Conservation (phyloP, 2,329 filamentous ascomycete species). For the Byssochlamys sp. region DNA sequence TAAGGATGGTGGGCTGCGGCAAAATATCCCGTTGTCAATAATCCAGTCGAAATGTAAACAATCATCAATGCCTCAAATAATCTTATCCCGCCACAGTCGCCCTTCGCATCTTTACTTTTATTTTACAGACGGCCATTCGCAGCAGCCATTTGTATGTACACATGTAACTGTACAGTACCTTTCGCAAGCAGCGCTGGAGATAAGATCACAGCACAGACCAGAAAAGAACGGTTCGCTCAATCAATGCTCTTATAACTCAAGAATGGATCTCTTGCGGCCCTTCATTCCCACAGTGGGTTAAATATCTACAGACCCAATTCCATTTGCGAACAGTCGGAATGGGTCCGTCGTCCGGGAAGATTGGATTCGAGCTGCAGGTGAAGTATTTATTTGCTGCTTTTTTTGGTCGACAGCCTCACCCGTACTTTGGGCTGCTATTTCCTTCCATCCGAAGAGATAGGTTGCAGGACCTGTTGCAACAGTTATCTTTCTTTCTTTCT, state of each 20-base stretch:
- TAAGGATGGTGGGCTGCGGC: too few species aligned
- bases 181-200: too few species aligned
- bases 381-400: not conserved
- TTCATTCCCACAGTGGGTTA: not conserved
- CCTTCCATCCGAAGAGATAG: not conserved
- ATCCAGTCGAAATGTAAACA: too few species aligned
- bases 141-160: too few species aligned
- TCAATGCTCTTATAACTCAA: not conserved
- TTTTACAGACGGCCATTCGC: too few species aligned
- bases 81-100: too few species aligned
- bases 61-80: too few species aligned
- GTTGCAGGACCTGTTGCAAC: not conserved
- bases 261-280: not conserved
- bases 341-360: not conserved
- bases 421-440: not conserved
- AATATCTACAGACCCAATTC: not conserved
- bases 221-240: too few species aligned
- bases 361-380: not conserved
- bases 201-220: too few species aligned
- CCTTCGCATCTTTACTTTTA: too few species aligned
- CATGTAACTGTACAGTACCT: too few species aligned
- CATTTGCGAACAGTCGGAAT: not conserved
- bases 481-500: not conserved
- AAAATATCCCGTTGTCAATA: too few species aligned
- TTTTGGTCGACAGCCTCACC: not conserved